Conservation (phyloP, 176 grass and related monocot genomes). For the Oryza rufipogon region DNA sequence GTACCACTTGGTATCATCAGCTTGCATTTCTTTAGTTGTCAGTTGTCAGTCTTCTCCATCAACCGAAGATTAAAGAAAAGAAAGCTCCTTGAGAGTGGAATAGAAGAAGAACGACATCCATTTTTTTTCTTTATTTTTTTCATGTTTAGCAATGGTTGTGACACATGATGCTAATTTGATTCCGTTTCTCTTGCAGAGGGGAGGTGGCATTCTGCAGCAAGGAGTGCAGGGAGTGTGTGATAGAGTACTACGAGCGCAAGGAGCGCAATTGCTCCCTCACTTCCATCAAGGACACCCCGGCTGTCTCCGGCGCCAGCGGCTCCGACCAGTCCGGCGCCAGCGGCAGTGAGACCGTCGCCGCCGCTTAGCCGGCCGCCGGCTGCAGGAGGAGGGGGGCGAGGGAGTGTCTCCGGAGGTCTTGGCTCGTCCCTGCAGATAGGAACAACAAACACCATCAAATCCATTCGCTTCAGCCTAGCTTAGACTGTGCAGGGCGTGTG, state of each 20-base stretch:
- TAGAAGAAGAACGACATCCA: neutral
- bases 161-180: conserved; percentile 31
- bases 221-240: conserved; percentile 73
- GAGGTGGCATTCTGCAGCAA: conserved; percentile 85
- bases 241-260: conserved; percentile 61
- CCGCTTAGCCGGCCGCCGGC: conserved; percentile 39
- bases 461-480: conserved; percentile 28
- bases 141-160: neutral
- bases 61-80: neutral
- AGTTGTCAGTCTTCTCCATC: neutral
- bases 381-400: neutral
- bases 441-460: neutral
- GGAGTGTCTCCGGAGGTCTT: neutral
- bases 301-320: conserved; percentile 24
- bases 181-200: conserved; percentile 52
- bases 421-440: conserved; percentile 11
- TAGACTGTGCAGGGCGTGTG: neutral
- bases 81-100: neutral
- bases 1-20: conserved; percentile 5
- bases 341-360: conserved; percentile 58
- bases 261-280: conserved; percentile 61
- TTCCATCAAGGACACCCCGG: conserved; percentile 46
- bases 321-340: conserved; percentile 62
- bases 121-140: neutral
- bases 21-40: conserved; percentile 6